Base-by-base conservation (phyloP, 2,329 filamentous ascomycete species). In the Phialophora expanda region DNA sequence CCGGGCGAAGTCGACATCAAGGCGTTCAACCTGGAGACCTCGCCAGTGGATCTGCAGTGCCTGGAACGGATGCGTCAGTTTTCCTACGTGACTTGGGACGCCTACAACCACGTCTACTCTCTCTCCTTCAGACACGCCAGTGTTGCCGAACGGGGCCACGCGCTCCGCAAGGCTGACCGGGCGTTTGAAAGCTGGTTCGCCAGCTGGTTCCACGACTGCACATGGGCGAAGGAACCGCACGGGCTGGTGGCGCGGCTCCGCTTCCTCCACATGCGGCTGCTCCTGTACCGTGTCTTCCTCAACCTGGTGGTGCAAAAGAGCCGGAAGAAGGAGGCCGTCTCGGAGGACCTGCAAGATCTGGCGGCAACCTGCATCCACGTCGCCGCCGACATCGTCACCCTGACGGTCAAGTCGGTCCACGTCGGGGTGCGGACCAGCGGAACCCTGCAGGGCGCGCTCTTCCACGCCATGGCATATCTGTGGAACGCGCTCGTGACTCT, bases 21-120 rank as follows among this genome's bases (percentile, higher is more conserved):
- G 87, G 89, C 5, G 86, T 93, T 51, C 96, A 93, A 2, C 91
- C 90, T 5, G 88, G 89, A 55, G 22, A 60, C 60, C n/a, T 60
- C 65, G 12, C 50, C 60, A 24, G 44, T 60, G 12, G 55, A 64
- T 11, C 56, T 63, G 17, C 65, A 66, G 53, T 66, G 64, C 61
- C 11, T 66, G 20, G 65, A 66, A 34, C 20, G 56, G 28, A 63
- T 66, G 65, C 54, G 65, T n/a, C 65, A 66, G 46, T 64, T 66
- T 24, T 32, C 65, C 20, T 59, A 60, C 48, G 44, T 66, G 46
- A 58, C 65, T 7, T 63, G 61, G 61, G 65, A 66, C 26, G 46
- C 61, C 4, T 66, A 56, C 20, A 50, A 66, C 44, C 38, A 63
- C 7, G 65, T 66, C 46, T 66, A 66, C 56, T 60, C 60, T 22